These are phyloP conservation scores for Amanita muscaria DNA, from an alignment of 768 basidiomycete species.

Conservation along the genomic window DNA sequence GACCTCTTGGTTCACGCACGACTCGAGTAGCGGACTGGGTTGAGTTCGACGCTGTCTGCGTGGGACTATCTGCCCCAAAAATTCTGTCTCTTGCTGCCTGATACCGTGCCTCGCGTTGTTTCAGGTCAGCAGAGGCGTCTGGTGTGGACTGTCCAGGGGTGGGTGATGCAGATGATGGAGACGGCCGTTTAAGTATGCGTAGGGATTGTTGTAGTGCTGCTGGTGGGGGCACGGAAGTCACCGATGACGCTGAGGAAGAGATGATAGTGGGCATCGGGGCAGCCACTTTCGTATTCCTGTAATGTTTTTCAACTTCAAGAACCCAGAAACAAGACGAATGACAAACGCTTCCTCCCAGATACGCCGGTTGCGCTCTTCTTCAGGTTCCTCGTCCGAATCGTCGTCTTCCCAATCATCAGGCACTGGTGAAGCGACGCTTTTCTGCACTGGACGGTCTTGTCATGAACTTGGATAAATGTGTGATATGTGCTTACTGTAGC, in stretches of 20 bases:
- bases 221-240: conserved; percentile 39
- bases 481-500: too few species aligned
- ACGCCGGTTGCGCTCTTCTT: conserved; percentile 35
- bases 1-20: conserved; percentile 23
- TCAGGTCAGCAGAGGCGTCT: conserved; percentile 29
- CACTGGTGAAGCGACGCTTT: conserved; percentile 12
- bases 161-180: conserved; percentile 23
- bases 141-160: conserved; percentile 17
- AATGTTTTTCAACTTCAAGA: conserved; percentile 5
- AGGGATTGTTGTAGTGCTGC: conserved; percentile 54
- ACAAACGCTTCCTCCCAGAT: conserved; percentile 71
- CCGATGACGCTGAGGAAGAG: conserved; percentile 26
- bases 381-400: conserved; percentile 33
- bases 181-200: conserved; percentile 67
- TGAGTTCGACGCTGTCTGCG: conserved; percentile 1
- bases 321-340: conserved; percentile 2
- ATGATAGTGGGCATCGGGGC: conserved; percentile 63
- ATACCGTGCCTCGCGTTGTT: conserved; percentile 66
- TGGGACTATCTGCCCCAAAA: conserved; percentile 33
- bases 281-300: conserved; percentile 49
- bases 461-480: background rate
- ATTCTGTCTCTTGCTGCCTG: conserved; percentile 68
- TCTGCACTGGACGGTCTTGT: background rate
- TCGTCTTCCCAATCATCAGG: conserved; percentile 54
- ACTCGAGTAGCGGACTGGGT: conserved; percentile 11